A percentile compares a stretch with the other conserved stretches of the same genome.
Conservation (phyloP, 257 asterid genomes). For the Solanum bulbocastanum region DNA sequence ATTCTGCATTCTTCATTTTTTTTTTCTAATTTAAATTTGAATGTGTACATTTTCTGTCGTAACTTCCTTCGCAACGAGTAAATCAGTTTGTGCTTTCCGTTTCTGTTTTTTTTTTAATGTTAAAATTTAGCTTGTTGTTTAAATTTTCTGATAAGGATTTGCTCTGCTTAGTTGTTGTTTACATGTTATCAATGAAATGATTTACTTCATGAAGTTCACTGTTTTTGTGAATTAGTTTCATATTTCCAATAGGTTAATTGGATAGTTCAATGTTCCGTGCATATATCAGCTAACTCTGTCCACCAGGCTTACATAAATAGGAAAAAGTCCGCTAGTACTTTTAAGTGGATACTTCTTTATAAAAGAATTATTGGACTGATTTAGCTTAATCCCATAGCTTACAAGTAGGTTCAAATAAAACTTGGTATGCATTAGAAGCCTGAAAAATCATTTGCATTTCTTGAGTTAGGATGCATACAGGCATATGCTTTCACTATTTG, state of each 20-base stretch:
- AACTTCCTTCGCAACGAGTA: not conserved
- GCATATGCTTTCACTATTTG: not conserved
- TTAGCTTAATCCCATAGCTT: not conserved
- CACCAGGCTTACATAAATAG: not conserved
- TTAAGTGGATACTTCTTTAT: not conserved
- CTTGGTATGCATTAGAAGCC: not conserved
- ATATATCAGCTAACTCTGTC: not conserved
- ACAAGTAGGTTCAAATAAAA: not conserved
- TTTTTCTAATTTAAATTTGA: not conserved
- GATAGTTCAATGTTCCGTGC: not conserved
- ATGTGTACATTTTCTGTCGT: not conserved
- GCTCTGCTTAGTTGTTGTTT: not conserved
- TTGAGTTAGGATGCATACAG: not conserved
- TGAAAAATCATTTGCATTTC: not conserved
- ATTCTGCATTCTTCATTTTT: not conserved
- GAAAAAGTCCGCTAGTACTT: not conserved
- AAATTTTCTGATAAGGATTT: not conserved
- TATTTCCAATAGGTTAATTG: not conserved
- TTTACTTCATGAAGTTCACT: not conserved
- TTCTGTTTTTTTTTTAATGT: no score
- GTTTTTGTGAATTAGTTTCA: not conserved
- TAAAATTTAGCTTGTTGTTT: no score
- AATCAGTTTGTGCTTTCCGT: not conserved
- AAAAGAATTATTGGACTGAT: not conserved
- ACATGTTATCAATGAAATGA: not conserved